Evolutionary conservation across 2,329 filamentous ascomycete species (phyloP).

Genomic region (Blumeria graminis): DNA sequence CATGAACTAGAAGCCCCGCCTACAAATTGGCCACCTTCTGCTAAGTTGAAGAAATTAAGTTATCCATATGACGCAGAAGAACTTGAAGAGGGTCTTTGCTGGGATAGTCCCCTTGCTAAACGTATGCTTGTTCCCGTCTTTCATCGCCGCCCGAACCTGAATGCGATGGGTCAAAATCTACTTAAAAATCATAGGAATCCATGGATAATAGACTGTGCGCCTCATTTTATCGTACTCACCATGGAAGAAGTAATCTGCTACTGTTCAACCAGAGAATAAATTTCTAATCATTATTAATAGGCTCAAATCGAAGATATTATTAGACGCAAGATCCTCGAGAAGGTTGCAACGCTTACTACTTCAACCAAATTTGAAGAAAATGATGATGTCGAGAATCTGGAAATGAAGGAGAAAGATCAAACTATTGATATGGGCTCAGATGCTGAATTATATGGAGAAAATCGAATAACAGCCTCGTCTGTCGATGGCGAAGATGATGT

Average conservation of each 20-base stretch:
- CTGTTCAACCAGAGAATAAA: background rate
- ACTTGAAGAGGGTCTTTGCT: conserved; percentile 23
- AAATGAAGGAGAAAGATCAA: conserved; percentile 29
- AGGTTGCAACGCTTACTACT: conserved; percentile 53
- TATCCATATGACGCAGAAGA: conserved; percentile 19
- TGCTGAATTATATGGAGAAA: conserved; percentile 36
- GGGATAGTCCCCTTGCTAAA: conserved; percentile 38
- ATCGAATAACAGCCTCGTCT: conserved; percentile 51
- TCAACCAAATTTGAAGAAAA: conserved; percentile 29
- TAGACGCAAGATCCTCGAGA: conserved; percentile 54
- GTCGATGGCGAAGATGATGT: conserved; percentile 76
- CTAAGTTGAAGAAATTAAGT: conserved; percentile 13
- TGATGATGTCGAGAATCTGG: conserved; percentile 18
- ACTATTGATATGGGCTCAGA: conserved; percentile 39
- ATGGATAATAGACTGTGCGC: conserved; percentile 15
- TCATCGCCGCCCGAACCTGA: conserved; percentile 25
- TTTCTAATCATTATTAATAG: conserved; percentile 8
- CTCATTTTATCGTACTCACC: conserved; percentile 52
- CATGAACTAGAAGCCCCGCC: conserved; percentile 60
- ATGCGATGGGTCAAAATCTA: conserved; percentile 11
- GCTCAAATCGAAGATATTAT: conserved; percentile 42
- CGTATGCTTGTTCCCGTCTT: conserved; percentile 47
- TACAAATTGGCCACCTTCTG: conserved; percentile 45
- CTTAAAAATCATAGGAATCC: conserved; percentile 15
- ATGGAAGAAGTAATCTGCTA: conserved; percentile 36